Conservation (phyloP, 176 grass and related monocot genomes). For the Oryza glaberrima region DNA sequence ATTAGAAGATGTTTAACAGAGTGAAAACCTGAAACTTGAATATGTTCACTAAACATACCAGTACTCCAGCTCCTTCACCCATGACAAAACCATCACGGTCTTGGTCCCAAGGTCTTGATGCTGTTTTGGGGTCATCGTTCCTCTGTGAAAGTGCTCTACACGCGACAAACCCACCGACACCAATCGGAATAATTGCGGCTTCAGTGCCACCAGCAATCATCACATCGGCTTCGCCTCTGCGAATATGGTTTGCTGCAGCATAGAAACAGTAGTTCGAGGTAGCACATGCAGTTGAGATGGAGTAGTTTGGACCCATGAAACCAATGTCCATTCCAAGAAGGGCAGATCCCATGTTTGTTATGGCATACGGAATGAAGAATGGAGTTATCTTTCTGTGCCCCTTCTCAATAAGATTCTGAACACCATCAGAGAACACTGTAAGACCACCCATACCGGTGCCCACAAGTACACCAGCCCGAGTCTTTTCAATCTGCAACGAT, state of each 20-base stretch:
- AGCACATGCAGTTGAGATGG: conserved; percentile 96
- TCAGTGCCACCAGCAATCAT: conserved; percentile 98
- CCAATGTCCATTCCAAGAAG: conserved; percentile 95
- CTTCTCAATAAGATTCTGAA: conserved; percentile 94
- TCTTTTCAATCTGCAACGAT: conserved; percentile 75
- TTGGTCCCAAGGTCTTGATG: conserved; percentile 98
- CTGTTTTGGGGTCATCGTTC: conserved; percentile 97
- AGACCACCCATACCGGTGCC: conserved; percentile 99
- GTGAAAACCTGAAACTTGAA: neutral
- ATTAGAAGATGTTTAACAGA: conserved; percentile 1
- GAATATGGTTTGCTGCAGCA: conserved; percentile 93
- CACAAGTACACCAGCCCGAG: conserved; percentile 88
- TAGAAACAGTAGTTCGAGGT: conserved; percentile 99
- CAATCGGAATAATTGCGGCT: conserved; percentile 96
- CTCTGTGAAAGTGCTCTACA: conserved; percentile 98
- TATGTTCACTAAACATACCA: conserved; percentile 55
- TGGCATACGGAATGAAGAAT: conserved; percentile 97
- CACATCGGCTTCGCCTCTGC: conserved; percentile 87
- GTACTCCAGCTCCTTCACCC: conserved; percentile 97
- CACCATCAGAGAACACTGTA: conserved; percentile 90
- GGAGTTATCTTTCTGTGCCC: conserved; percentile 92
- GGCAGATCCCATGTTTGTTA: conserved; percentile 97
- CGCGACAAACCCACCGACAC: conserved; percentile 95
- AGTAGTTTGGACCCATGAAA: conserved; percentile 99
- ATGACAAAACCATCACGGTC: conserved; percentile 98